Base-by-base conservation (phyloP, 345 rosid species). In the Microthlaspi erraticum region DNA sequence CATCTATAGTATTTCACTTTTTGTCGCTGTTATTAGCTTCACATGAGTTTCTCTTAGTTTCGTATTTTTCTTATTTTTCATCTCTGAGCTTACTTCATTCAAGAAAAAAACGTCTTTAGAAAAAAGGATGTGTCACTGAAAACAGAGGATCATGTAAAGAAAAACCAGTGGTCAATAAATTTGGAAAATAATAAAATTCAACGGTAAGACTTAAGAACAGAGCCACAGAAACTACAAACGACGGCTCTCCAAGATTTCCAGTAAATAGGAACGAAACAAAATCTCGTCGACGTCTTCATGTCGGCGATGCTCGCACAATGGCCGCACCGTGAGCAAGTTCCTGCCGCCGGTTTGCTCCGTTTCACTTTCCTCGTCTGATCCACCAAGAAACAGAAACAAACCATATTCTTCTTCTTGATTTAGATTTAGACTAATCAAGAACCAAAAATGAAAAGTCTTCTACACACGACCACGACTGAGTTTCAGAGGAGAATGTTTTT, bases 161-260 rank as follows among this genome's bases (percentile, higher is more conserved):
- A 37, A 70, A 71, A 10, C 38, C 11, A 16, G 26, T 26, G 29
- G 29, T 13, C 20, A 8, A 20, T 34, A 32, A 51, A 9, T 12
- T 51, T 18, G 31, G 33, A 74, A 39, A 55, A 32, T 66, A 1
- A 2, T 20, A n/a, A 46, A 4, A 9, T 2, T 71, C 33, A 89
- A 60, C 91, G 75, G 48, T 87, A 90, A 43, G 91, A 86, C 66
- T 76, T 86, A n/a, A 90, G 89, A 43, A 81, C 72, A 58, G 96
- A 78, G 57, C 93, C 93, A 54, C 93, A 90, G 39, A 83, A 86
- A 17, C 89, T 87, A 57, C 93, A 87, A 4, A 84, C 79, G 0
- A 89, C 82, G 44, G 93, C 96, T 68, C 70, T 84, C 96, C 93
- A 85, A 46, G 86, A 81, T 55, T 52, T 86, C 81, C 83, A 83